phyloP scores from a whole-genome alignment of 495 filamentous ascomycete species.

The Daldinia vernicosa region DNA sequence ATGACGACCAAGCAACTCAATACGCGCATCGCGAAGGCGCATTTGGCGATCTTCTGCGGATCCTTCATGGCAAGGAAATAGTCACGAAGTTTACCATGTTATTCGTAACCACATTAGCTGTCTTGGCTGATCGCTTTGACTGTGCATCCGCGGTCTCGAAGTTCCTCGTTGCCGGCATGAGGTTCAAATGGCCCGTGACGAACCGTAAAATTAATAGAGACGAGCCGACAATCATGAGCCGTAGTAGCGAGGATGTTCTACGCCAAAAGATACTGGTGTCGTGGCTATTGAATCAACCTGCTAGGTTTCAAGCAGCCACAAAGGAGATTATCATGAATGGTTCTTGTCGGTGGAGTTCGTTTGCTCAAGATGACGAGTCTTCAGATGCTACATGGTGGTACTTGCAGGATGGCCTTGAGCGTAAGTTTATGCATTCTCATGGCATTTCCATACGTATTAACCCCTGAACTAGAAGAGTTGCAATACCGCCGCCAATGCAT shows the following conservation, averaged over 20 bases:
- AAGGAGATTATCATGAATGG: constrained; percentile 72
- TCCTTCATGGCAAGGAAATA: constrained; percentile 60
- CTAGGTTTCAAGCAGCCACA: constrained; percentile 62
- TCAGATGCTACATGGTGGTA: constrained; percentile 72
- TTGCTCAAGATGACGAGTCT: constrained; percentile 49
- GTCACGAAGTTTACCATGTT: constrained; percentile 55
- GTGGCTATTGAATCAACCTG: constrained; percentile 63
- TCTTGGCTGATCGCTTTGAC: constrained; percentile 74
- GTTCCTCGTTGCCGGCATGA: constrained; percentile 52
- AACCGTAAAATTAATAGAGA: constrained; percentile 50
- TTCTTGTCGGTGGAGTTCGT: constrained; percentile 67
- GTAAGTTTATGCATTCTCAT: constrained; percentile 53
- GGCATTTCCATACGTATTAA: constrained; percentile 24
- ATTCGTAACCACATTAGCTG: constrained; percentile 67
- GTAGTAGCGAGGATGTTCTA: constrained; percentile 61
- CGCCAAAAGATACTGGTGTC: constrained; percentile 72
- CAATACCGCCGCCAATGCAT: constrained; percentile 73
- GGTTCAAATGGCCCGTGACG: constrained; percentile 59
- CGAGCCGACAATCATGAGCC: constrained; percentile 47
- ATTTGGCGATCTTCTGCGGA: constrained; percentile 64
- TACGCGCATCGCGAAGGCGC: constrained; percentile 58
- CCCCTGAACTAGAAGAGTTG: constrained; percentile 67
- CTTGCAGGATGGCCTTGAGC: constrained; percentile 76
- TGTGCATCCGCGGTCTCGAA: constrained; percentile 56
- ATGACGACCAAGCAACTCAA: constrained; percentile 67